Conservation (phyloP, 345 rosid species). For the Eucalyptus rudis region DNA sequence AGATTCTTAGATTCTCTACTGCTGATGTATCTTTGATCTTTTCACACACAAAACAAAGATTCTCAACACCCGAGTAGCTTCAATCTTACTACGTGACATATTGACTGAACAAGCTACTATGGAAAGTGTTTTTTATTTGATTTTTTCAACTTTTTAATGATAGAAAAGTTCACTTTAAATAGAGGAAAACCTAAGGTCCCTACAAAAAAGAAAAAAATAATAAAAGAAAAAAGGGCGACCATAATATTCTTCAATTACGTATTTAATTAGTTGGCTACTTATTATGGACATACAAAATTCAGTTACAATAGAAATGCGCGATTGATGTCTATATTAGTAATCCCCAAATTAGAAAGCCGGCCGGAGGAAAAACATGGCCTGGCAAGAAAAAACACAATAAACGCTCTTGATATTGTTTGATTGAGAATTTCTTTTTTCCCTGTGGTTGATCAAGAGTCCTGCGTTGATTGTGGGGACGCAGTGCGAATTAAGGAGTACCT, state of each 20-base stretch:
- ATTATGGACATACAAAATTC: too few relatives aligned
- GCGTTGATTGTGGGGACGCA: not conserved
- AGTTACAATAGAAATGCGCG: too few relatives aligned
- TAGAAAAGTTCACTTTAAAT: not conserved
- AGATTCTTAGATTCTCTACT: not conserved
- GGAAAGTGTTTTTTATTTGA: not conserved
- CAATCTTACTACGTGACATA: not conserved
- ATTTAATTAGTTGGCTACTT: too few relatives aligned
- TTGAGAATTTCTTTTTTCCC: not conserved
- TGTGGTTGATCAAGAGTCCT: not conserved
- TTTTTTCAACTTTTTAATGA: not conserved
- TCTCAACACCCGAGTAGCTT: not conserved
- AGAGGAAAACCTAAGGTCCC: not conserved
- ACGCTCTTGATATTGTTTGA: not conserved
- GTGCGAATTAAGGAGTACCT: constrained; percentile 8
- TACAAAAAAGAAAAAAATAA: not conserved
- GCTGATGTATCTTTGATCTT: not conserved
- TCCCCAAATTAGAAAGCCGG: not conserved
- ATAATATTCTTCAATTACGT: too few relatives aligned
- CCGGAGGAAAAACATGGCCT: not conserved
- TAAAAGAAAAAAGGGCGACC: too few relatives aligned
- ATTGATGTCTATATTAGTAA: not conserved
- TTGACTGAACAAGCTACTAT: not conserved
- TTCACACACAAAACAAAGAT: not conserved
- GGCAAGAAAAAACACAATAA: not conserved